phyloP scores from a whole-genome alignment of 306 rosid genomes.

The Rubus parviflorus region DNA sequence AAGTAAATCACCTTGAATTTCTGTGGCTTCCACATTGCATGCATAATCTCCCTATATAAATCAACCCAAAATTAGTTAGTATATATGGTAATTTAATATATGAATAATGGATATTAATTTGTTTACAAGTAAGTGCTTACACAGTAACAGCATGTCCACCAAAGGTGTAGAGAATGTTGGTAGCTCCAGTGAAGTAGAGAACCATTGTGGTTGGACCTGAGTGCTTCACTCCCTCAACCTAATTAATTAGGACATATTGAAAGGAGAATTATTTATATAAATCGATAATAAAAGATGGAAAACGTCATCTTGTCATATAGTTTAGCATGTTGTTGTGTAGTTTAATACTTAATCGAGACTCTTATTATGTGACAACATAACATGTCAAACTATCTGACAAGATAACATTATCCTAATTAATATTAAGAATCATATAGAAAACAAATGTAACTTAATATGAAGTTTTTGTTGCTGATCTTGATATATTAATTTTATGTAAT shows the following conservation, averaged over 20 bases:
- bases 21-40: constrained; percentile 99
- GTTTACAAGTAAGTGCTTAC: constrained; percentile 12
- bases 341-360: too few species aligned
- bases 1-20: constrained; percentile 90
- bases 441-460: not conserved
- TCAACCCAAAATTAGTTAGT: too few species aligned
- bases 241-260: constrained; percentile 22
- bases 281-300: not conserved
- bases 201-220: constrained; percentile 86
- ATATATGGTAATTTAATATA: too few species aligned
- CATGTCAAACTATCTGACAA: not conserved
- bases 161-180: constrained; percentile 96
- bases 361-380: not conserved
- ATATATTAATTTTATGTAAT: not conserved
- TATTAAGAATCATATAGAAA: not conserved
- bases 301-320: too few species aligned
- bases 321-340: not conserved
- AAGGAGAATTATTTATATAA: not conserved
- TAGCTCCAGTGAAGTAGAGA: constrained; percentile 95
- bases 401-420: not conserved
- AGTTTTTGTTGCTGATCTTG: not conserved
- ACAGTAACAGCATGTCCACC: constrained; percentile 99
- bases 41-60: constrained; percentile 80
- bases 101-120: too few species aligned
- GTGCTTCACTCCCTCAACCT: constrained; percentile 94